These are phyloP conservation scores for Mycosphaerella sp. DNA, from an alignment of 2,329 filamentous ascomycete genomes.

Conservation along the genomic window DNA sequence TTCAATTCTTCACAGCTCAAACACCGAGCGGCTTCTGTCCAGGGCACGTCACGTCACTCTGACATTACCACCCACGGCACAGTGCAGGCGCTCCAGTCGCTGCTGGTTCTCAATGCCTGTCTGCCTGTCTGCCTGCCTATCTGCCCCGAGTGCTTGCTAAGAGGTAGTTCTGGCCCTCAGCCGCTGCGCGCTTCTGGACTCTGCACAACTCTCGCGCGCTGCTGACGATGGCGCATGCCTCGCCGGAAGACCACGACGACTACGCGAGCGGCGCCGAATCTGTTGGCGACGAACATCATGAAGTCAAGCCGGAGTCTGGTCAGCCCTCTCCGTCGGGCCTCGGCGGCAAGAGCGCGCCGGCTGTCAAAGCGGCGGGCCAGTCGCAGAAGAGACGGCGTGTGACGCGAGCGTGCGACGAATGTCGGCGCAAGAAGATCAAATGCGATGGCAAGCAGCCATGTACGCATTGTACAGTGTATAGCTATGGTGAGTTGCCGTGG, in stretches of 20 bases:
- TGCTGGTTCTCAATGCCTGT: neutral
- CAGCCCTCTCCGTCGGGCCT: slow-evolving; percentile 24
- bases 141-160: neutral
- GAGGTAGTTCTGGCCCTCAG: too few relatives aligned
- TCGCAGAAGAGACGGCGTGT: slow-evolving; percentile 70
- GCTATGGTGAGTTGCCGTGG: slow-evolving; percentile 71
- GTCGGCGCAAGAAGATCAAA: slow-evolving; percentile 60
- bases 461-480: slow-evolving; percentile 96
- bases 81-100: too few relatives aligned
- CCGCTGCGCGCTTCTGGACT: neutral
- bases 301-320: slow-evolving; percentile 29
- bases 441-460: slow-evolving; percentile 52
- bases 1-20: neutral
- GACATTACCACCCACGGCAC: too few relatives aligned
- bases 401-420: slow-evolving; percentile 83
- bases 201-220: neutral
- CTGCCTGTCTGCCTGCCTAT: neutral
- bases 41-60: slow-evolving; percentile 7
- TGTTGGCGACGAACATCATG: slow-evolving; percentile 25
- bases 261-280: slow-evolving; percentile 30
- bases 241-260: slow-evolving; percentile 32
- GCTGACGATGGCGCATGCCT: slow-evolving; percentile 28
- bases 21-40: slow-evolving; percentile 4
- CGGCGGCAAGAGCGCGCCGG: slow-evolving; percentile 17
- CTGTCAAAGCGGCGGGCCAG: slow-evolving; percentile 25